phyloP scores from a whole-genome alignment of 495 filamentous ascomycete species.

The Collariella sp. region DNA sequence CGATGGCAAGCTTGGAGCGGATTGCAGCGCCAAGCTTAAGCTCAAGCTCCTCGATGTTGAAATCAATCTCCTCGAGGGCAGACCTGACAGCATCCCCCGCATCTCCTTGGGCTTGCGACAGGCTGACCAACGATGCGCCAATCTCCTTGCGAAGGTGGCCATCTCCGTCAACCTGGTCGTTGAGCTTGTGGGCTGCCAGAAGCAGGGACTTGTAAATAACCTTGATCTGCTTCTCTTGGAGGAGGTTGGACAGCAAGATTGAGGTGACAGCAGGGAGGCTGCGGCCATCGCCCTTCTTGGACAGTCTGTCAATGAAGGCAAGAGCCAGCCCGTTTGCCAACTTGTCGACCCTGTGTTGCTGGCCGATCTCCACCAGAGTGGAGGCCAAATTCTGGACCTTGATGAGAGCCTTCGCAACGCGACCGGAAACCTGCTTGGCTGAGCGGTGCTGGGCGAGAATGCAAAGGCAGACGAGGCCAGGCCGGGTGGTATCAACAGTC shows the following conservation, averaged over 20 bases:
- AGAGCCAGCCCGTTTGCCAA: conserved; percentile 64
- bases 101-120: conserved; percentile 45
- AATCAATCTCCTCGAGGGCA: conserved; percentile 49
- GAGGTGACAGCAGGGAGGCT: conserved; percentile 51
- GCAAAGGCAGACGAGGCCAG: conserved; percentile 72
- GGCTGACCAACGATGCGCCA: conserved; percentile 51
- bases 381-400: conserved; percentile 51
- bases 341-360: conserved; percentile 59
- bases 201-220: conserved; percentile 57
- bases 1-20: conserved; percentile 33
- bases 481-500: conserved; percentile 57
- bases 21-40: conserved; percentile 60
- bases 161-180: conserved; percentile 36
- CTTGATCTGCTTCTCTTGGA: conserved; percentile 53
- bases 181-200: conserved; percentile 45
- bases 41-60: conserved; percentile 62
- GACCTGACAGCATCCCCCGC: conserved; percentile 52
- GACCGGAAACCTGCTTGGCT: conserved; percentile 57
- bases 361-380: conserved; percentile 52
- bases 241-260: conserved; percentile 50
- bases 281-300: conserved; percentile 48
- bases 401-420: conserved; percentile 59
- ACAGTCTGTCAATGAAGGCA: conserved; percentile 55
- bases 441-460: conserved; percentile 68
- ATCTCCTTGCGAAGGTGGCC: conserved; percentile 52